Evolutionary conservation across 2,329 filamentous ascomycete species (phyloP), one percentile per base, ranked within the genome.

Genomic region (Cytospora paraplurivora): DNA sequence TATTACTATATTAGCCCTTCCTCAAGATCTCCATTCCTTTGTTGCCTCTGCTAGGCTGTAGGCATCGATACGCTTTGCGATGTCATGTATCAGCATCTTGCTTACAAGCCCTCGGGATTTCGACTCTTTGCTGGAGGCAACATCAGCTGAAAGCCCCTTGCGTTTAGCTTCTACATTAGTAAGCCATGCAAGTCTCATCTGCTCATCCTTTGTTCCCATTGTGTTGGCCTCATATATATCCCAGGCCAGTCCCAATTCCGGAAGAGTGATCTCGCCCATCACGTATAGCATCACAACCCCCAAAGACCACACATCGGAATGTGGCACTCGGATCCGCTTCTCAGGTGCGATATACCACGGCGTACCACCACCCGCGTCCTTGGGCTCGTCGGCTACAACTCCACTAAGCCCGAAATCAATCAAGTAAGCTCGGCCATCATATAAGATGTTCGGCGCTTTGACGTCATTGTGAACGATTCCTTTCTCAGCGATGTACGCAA

Each of bases 261-360:
- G 54, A 4, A 56, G 54, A 7, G 44, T 38, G 6, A 19, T 32
- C 19, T 27, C 8, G 6, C 54, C 35, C 54, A 56, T 21, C 3
- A 56, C 38, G 37, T 56, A 56, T 38, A 56, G 21, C 54, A 56
- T 47, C 7, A 56, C 54, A 10, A 56, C 21, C 7, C 54, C 54
- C 19, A 47, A 44, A 13, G 54, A 19, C 35, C 27, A 56, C 19
- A 44, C 37, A 27, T 56, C 54, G 8, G 38, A 15, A 1, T 21
- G 11, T 7, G 54, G 15, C 13, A 19, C 37, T 17, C 54, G 54
- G 1, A 2, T 7, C 7, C 17, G 35, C n/a, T 44, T 17, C 7
- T 47, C 54, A 6, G 54, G 54, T 13, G 54, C 54, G 12, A 56
- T 12, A 19, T 56, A 47, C 37, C 54, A 56, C 3, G 54, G 54